phyloP scores from a whole-genome alignment of 1,139 yeast species.

The Sugiyamaella japonica region DNA sequence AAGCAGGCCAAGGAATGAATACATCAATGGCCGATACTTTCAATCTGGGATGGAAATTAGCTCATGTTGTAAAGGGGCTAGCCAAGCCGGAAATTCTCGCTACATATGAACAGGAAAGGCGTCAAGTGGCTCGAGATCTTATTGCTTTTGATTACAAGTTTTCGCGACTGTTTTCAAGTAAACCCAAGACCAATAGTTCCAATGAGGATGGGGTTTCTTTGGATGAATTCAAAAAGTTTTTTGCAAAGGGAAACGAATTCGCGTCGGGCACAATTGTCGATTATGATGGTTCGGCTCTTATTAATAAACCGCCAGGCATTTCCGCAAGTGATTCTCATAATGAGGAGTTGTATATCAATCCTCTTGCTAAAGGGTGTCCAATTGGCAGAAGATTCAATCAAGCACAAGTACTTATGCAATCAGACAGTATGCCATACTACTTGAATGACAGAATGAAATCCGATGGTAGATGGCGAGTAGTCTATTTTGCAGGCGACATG shows the following conservation, averaged over 20 bases:
- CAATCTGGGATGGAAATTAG: slow-evolving; percentile 45
- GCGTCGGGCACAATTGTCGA: slow-evolving; percentile 43
- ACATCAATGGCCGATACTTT: slow-evolving; percentile 42
- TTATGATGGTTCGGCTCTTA: slow-evolving; percentile 34
- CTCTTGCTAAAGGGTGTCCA: slow-evolving; percentile 34
- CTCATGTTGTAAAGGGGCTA: slow-evolving; percentile 40
- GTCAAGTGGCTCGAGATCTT: slow-evolving; percentile 39
- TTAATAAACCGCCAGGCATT: slow-evolving; percentile 20
- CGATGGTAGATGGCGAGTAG: slow-evolving; percentile 39
- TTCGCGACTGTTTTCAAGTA: slow-evolving; percentile 38
- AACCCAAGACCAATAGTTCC: no score
- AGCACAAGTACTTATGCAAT: slow-evolving; percentile 34
- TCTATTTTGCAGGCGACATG: slow-evolving; percentile 38
- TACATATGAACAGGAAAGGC: slow-evolving; percentile 42
- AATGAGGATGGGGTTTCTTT: slow-evolving; percentile 34
- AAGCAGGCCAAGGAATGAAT: slow-evolving; percentile 48
- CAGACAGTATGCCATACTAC: slow-evolving; percentile 20
- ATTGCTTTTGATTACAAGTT: slow-evolving; percentile 42
- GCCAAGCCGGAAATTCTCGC: slow-evolving; percentile 35
- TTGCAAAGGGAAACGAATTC: slow-evolving; percentile 38
- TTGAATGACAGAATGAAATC: slow-evolving; percentile 21
- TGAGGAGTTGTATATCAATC: no score
- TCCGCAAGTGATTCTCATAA: no score
- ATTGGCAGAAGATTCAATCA: slow-evolving; percentile 39
- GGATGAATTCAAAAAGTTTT: slow-evolving; percentile 39